These are phyloP conservation scores for Clonostachys sp. DNA, from an alignment of 2,329 filamentous ascomycete species.

Conservation along the genomic window DNA sequence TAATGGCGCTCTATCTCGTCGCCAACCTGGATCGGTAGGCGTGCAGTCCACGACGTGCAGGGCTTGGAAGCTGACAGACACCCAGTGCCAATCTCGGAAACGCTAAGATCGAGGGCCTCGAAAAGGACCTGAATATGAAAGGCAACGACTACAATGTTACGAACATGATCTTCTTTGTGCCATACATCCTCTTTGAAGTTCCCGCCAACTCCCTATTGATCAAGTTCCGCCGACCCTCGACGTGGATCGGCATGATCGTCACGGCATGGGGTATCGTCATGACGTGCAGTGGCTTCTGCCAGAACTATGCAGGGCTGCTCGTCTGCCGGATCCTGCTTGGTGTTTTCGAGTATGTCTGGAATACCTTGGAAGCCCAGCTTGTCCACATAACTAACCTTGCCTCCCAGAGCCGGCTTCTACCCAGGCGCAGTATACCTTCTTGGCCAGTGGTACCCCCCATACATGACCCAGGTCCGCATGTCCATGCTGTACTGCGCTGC, in stretches of 20 bases:
- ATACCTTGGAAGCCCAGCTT: too few species aligned
- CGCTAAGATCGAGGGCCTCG: slow-evolving; percentile 40
- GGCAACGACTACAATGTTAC: slow-evolving; percentile 39
- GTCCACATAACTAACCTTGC: neutral
- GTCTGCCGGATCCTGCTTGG: slow-evolving; percentile 11
- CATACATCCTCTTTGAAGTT: slow-evolving; percentile 44
- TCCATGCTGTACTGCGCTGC: slow-evolving; percentile 18
- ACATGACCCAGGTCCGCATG: slow-evolving; percentile 16
- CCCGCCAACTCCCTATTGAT: neutral
- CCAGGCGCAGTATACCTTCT: slow-evolving; percentile 10
- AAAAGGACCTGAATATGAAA: slow-evolving; percentile 37
- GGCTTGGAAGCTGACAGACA: neutral
- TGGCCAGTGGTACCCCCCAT: slow-evolving; percentile 20
- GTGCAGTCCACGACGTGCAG: too few species aligned
- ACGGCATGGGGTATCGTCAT: slow-evolving; percentile 26
- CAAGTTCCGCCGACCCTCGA: slow-evolving; percentile 46
- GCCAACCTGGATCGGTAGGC: slow-evolving; percentile 45
- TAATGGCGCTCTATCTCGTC: slow-evolving; percentile 53
- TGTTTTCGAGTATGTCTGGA: slow-evolving; percentile 5
- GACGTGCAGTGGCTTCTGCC: slow-evolving; percentile 11
- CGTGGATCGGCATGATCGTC: slow-evolving; percentile 63
- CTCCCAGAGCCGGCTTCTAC: slow-evolving; percentile 8
- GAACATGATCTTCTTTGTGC: slow-evolving; percentile 20
- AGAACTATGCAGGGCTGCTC: slow-evolving; percentile 8
- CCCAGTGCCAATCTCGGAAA: slow-evolving; percentile 23